Evolutionary conservation across 2,329 filamentous ascomycete genomes (phyloP).

Genomic region (Bipolaris cookei): DNA sequence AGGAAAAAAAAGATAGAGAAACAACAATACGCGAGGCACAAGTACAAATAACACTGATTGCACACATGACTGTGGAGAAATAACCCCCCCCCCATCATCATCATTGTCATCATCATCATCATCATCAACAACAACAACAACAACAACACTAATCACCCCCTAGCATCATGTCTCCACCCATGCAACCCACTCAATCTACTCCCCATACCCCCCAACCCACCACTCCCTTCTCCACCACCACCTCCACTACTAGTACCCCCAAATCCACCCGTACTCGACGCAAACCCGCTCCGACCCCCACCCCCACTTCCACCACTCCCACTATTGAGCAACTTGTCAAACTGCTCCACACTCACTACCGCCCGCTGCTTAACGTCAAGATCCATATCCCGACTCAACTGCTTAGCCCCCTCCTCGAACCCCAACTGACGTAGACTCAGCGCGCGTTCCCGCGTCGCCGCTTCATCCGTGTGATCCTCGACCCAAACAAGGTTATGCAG

Average conservation of each 20-base stretch:
- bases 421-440: conserved; percentile 73
- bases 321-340: conserved; percentile 31
- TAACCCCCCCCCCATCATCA: not conserved
- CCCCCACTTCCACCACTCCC: not conserved
- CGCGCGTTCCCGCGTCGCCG: conserved; percentile 70
- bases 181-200: conserved; percentile 19
- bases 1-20: not conserved
- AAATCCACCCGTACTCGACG: conserved; percentile 10
- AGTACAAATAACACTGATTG: not conserved
- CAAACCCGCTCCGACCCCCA: conserved; percentile 13
- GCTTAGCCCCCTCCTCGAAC: conserved; percentile 69
- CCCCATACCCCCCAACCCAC: conserved; percentile 12
- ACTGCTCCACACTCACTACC: conserved; percentile 76
- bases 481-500: conserved; percentile 85
- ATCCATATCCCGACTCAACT: conserved; percentile 70
- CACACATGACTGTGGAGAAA: too few relatives aligned
- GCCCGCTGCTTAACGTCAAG: conserved; percentile 84
- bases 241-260: conserved; percentile 15
- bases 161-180: conserved; percentile 27
- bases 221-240: conserved; percentile 8
- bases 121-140: too few relatives aligned
- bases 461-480: conserved; percentile 73
- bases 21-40: not conserved
- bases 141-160: conserved; percentile 15
- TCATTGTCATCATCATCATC: too few relatives aligned